Evolutionary conservation across 345 rosid genomes (phyloP).

Genomic region (Abelmoschus esculentus): DNA sequence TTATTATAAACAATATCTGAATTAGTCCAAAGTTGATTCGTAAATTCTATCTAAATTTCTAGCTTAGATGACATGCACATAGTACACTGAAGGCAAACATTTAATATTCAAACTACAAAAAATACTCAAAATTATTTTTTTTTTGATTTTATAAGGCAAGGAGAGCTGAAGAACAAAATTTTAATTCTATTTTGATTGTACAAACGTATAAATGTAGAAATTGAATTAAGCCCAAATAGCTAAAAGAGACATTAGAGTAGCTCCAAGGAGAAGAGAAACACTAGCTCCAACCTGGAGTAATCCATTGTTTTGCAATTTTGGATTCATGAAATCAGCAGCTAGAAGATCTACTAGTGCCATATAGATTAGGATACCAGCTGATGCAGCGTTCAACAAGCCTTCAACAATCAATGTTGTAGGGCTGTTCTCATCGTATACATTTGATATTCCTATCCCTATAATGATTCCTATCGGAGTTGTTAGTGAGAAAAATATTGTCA

Average conservation of each 20-base stretch:
- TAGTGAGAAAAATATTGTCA: constrained; percentile 52
- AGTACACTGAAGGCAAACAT: too few species aligned
- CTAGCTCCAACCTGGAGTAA: constrained; percentile 31
- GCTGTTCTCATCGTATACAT: constrained; percentile 38
- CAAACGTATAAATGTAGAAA: not conserved
- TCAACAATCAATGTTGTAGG: constrained; percentile 39
- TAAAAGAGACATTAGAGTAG: constrained; percentile 46
- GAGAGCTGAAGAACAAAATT: not conserved
- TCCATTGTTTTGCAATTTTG: constrained; percentile 29
- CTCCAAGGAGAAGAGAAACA: constrained; percentile 38
- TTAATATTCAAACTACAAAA: too few species aligned
- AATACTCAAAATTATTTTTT: too few species aligned
- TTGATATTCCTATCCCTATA: constrained; percentile 40
- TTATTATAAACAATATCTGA: too few species aligned
- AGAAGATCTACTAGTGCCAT: constrained; percentile 67
- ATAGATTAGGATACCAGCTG: constrained; percentile 60
- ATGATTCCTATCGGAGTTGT: constrained; percentile 57
- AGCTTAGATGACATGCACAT: too few species aligned
- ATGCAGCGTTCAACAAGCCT: constrained; percentile 53
- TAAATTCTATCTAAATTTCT: too few species aligned
- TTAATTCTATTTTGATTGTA: not conserved
- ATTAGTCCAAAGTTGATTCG: too few species aligned
- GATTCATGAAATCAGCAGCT: constrained; percentile 51
- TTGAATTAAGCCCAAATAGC: constrained; percentile 46
- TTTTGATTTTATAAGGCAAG: not conserved